Base-by-base conservation (phyloP, 345 rosid genomes). In the Salix purpurea region DNA sequence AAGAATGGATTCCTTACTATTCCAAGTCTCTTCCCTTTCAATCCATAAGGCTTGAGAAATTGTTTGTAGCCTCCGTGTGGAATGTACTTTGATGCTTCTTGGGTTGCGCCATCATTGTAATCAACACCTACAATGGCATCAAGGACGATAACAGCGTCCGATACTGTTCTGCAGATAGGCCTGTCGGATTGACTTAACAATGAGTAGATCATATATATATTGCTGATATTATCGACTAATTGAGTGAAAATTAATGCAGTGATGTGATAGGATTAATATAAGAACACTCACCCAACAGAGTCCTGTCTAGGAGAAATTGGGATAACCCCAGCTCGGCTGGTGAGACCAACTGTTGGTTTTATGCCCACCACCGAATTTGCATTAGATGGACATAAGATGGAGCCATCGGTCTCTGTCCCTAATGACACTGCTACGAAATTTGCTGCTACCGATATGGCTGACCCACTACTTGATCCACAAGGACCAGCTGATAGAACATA, bases 361-460 rank as follows among this genome's bases (percentile, higher is more conserved):
- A 91, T 58, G 21, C 98, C 97, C 2, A 90, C 92, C 2, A 87
- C 87, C 0, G 93, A 94, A 79, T 90, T 88, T 28, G 24, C 65
- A 65, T 79, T 75, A 0, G 98, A 82, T 0, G 97, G 96, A 54
- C 84, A 87, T 3, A 94, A 76, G 65, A 90, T 88, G 61, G 97
- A 91, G 77, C 91, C 93, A 78, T 86, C 80, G 2, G 97, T 91
- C 76, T 90, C 98, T 5, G 94, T 87, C n/a, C 97, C 97, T 1
- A 89, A 14, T 6, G 94, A 80, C 69, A 88, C 90, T 0, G 91
- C 82, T 15, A 56, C 95, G 81, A 94, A 74, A 76, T 89, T 91
- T 2, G 93, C 89, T 1, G 98, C 91, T 34, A 92, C 92, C 0
- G 93, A 87, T 54, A 94, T 91, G 34, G 89, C 94, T 26, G 98